Evolutionary conservation across 768 basidiomycete species (phyloP), one percentile per base, ranked within the genome.

Genomic region (Cystobasidiopsis lactophilus): DNA sequence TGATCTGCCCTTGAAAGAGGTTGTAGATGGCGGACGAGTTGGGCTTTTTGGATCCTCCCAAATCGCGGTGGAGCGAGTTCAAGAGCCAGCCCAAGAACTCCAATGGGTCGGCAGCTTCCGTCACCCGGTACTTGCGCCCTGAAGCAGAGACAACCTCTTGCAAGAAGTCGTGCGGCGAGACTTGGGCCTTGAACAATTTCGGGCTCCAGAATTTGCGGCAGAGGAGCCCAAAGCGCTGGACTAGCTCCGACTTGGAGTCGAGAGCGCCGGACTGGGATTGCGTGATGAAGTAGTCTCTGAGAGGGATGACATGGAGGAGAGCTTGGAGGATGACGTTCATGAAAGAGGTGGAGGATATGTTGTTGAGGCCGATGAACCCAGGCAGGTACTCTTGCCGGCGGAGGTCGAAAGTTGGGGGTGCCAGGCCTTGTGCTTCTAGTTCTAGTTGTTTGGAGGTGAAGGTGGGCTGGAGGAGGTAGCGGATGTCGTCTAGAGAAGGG

Each of bases 171-270:
- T 98, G 93, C n/a, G 93, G 93, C 59, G 80, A 84, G 60, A 95
- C 88, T 73, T 98, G 93, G 55, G 82, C 80, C 67, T 98, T 98
- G 76, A 98, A 98, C 52, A 91, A 69, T 48, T 79, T 73, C 9
- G 89, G 85, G 67, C 93, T 96, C 93, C 93, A 98, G 37, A 95
- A 64, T 68, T 96, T 88, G 67, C 85, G 85, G 2, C 85, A 79
- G 19, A 98, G 74, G 13, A 75, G 72, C 18, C 84, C 79, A 61
- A 96, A 85, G 23, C 93, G 78, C 62, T 77, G 80, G 39, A 95
- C 70, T 51, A 96, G 75, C 64, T 98, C 93, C 5, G 84, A 56
- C 2, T 44, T 29, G 24, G 41, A 29, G 37, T 56, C 54, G 24
- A 56, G 46, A n/a, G 18, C 33, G 26, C 53, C 55, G 3, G 55